Percentiles rank a stretch among this genome's conserved stretches.
phyloP scores from a whole-genome alignment of 305 asterid genomes.

The Ajuga reptans region DNA sequence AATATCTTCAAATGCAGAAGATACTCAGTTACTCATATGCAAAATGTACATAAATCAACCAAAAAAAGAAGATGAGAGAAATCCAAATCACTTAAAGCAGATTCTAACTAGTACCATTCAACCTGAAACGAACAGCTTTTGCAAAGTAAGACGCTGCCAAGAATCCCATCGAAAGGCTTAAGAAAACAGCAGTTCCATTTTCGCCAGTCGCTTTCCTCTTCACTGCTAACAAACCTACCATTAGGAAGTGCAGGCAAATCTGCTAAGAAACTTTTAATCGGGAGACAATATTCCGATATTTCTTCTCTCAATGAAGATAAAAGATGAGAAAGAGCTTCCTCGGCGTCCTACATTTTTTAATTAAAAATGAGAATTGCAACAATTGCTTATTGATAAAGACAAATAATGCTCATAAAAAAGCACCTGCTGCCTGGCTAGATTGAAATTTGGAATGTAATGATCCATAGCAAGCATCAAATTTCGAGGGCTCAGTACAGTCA shows the following conservation, averaged over 20 bases:
- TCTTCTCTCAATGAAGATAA: slow-evolving; percentile 72
- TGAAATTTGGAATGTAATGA: slow-evolving; percentile 60
- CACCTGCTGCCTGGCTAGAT: slow-evolving; percentile 84
- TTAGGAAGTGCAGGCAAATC: slow-evolving; percentile 44
- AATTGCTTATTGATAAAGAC: not conserved
- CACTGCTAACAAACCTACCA: slow-evolving; percentile 36
- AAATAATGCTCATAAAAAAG: slow-evolving; percentile 10
- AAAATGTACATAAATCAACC: not conserved
- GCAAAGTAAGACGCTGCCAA: slow-evolving; percentile 68
- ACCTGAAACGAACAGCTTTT: slow-evolving; percentile 91
- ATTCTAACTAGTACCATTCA: slow-evolving; percentile 59
- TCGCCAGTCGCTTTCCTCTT: slow-evolving; percentile 42
- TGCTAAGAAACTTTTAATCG: slow-evolving; percentile 40
- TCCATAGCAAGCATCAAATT: slow-evolving; percentile 66
- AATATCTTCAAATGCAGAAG: not conserved
- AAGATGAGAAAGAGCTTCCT: slow-evolving; percentile 83
- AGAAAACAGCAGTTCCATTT: slow-evolving; percentile 65
- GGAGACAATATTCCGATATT: slow-evolving; percentile 49
- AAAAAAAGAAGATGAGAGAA: not conserved
- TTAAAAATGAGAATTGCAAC: slow-evolving; percentile 11
- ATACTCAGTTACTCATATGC: not conserved
- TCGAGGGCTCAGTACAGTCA: slow-evolving; percentile 57
- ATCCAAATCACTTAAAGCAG: slow-evolving; percentile 9
- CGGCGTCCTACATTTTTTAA: slow-evolving; percentile 67
- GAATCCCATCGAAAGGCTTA: slow-evolving; percentile 83